These are phyloP conservation scores for Vitis riparia DNA, from an alignment of 164 flowering plant genomes.

Conservation along the genomic window DNA sequence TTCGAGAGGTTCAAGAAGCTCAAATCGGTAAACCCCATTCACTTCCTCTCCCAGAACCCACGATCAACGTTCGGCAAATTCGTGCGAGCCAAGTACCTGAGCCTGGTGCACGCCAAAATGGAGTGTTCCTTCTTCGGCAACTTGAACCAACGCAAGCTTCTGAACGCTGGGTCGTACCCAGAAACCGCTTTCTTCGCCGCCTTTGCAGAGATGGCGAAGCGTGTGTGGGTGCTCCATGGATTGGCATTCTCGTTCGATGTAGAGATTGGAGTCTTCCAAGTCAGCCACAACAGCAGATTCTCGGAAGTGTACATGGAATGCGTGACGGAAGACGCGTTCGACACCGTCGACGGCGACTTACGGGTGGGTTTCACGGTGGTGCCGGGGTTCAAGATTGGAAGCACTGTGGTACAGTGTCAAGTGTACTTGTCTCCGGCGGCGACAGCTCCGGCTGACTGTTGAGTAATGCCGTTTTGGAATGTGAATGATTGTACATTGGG, in stretches of 20 bases:
- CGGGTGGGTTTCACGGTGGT: constrained; percentile 71
- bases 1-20: constrained; percentile 53
- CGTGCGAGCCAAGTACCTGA: constrained; percentile 51
- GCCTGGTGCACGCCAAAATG: constrained; percentile 75
- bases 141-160: constrained; percentile 54
- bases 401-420: constrained; percentile 64
- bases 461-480: background rate
- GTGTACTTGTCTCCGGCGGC: constrained; percentile 51
- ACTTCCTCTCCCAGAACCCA: constrained; percentile 40
- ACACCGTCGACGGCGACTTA: constrained; percentile 11
- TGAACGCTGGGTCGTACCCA: constrained; percentile 55
- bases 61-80: constrained; percentile 53
- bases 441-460: constrained; percentile 7
- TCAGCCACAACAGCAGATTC: constrained; percentile 47
- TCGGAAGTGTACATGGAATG: constrained; percentile 87
- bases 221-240: constrained; percentile 70
- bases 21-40: constrained; percentile 37
- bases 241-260: constrained; percentile 55
- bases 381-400: constrained; percentile 80
- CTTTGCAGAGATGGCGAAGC: constrained; percentile 71
- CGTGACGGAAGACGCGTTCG: constrained; percentile 42
- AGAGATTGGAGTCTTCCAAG: constrained; percentile 59
- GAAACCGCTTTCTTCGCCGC: constrained; percentile 58
- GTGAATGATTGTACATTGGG: too few relatives aligned
- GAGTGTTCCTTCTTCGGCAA: constrained; percentile 74